Evolutionary conservation across 257 asterid species (phyloP).

Genomic region (Nicotiana benthamiana): DNA sequence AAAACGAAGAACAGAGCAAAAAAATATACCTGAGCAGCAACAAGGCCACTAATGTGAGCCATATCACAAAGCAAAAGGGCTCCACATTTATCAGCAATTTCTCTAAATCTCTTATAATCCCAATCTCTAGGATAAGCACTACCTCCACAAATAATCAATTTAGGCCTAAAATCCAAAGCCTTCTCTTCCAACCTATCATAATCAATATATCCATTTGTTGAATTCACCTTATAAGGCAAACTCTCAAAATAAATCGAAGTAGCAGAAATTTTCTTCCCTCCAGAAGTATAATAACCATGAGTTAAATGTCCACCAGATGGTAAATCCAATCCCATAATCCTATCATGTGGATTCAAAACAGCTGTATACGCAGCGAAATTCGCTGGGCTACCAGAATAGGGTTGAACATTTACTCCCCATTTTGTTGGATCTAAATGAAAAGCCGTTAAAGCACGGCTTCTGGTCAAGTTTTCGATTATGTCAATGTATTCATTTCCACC

Average conservation of each 20-base stretch:
- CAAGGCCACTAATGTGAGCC: slow-evolving; percentile 98
- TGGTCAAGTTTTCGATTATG: slow-evolving; percentile 34
- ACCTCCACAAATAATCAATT: slow-evolving; percentile 81
- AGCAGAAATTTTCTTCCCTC: slow-evolving; percentile 90
- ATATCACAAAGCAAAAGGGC: slow-evolving; percentile 86
- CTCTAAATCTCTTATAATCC: slow-evolving; percentile 49
- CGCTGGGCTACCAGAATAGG: slow-evolving; percentile 42
- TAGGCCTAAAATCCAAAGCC: slow-evolving; percentile 85
- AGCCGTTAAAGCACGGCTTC: slow-evolving; percentile 34
- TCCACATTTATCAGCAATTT: slow-evolving; percentile 54
- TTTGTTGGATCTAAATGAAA: slow-evolving; percentile 36
- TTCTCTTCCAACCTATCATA: slow-evolving; percentile 66
- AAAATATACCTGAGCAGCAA: slow-evolving; percentile 76
- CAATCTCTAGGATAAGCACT: slow-evolving; percentile 68
- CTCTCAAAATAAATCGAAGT: slow-evolving; percentile 86
- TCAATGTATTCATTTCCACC: slow-evolving; percentile 43
- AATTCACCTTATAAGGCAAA: slow-evolving; percentile 81
- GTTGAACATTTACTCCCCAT: slow-evolving; percentile 52
- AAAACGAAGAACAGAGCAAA: background rate
- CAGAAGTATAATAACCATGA: slow-evolving; percentile 68
- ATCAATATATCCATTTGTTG: slow-evolving; percentile 76
- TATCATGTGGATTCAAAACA: slow-evolving; percentile 64
- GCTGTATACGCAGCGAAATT: slow-evolving; percentile 82
- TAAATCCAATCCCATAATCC: slow-evolving; percentile 80
- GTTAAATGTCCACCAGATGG: slow-evolving; percentile 85